Conservation (phyloP, 2,329 filamentous ascomycete species). For the Cladophialophora exuberans region DNA sequence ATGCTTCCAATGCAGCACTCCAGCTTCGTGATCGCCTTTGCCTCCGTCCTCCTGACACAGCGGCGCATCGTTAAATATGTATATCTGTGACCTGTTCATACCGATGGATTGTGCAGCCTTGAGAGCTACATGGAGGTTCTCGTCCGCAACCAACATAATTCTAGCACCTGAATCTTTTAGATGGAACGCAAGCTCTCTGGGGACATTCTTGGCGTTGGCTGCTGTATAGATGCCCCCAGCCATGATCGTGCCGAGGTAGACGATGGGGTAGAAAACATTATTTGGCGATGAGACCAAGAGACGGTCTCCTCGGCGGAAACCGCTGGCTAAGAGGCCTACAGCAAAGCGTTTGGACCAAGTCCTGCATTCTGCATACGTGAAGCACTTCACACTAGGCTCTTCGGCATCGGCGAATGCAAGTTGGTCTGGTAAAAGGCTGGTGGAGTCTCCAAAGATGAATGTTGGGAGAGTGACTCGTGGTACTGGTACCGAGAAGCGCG, state of each 20-base stretch:
- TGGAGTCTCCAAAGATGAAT: constrained; percentile 44
- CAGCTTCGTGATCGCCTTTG: too few relatives aligned
- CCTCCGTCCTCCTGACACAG: too few relatives aligned
- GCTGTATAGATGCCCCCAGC: constrained; percentile 58
- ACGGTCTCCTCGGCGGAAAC: constrained; percentile 65
- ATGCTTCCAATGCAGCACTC: constrained; percentile 27
- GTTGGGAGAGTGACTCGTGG: constrained; percentile 48
- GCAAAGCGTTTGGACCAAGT: constrained; percentile 69
- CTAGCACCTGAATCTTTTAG: constrained; percentile 55
- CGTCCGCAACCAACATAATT: constrained; percentile 56
- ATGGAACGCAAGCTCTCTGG: constrained; percentile 55
- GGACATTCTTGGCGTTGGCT: constrained; percentile 56
- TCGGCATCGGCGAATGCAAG: constrained; percentile 58
- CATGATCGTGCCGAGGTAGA: constrained; percentile 41
- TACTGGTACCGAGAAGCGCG: constrained; percentile 44
- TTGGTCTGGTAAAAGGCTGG: constrained; percentile 35
- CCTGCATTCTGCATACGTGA: constrained; percentile 63
- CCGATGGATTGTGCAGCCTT: constrained; percentile 32
- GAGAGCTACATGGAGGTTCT: constrained; percentile 47
- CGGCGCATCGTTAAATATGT: constrained; percentile 31
- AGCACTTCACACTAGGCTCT: constrained; percentile 54
- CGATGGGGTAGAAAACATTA: constrained; percentile 66
- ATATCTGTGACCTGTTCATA: constrained; percentile 19
- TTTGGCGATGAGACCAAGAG: constrained; percentile 71
- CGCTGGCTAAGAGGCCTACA: constrained; percentile 61